phyloP scores from a whole-genome alignment of 139 green algal species.

The Trebouxia sp. region DNA sequence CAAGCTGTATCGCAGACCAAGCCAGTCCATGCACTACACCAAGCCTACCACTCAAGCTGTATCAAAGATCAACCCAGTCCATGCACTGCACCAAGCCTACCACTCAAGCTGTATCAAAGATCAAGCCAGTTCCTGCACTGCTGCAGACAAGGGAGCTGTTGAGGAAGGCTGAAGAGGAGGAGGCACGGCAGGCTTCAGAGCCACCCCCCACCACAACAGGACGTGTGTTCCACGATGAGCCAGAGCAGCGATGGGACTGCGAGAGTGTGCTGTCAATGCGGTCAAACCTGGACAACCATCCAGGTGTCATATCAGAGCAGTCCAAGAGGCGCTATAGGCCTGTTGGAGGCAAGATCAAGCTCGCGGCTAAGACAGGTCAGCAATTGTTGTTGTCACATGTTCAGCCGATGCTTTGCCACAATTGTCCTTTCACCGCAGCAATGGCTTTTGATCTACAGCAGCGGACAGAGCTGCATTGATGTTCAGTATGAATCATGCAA shows the following conservation, averaged over 20 bases:
- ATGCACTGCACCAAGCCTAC: too few species aligned
- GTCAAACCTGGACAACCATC: constrained; percentile 86
- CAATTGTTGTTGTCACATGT: too few species aligned
- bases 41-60: too few species aligned
- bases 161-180: not conserved
- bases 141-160: not conserved
- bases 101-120: too few species aligned
- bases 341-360: constrained; percentile 10
- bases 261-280: constrained; percentile 81
- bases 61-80: too few species aligned
- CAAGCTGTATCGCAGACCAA: too few species aligned
- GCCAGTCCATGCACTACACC: too few species aligned
- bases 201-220: not conserved
- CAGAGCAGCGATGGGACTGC: constrained; percentile 80
- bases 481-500: too few species aligned
- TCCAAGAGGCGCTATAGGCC: not conserved
- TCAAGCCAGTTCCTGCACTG: too few species aligned
- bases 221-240: not conserved
- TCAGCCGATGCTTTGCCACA: not conserved
- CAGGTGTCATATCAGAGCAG: constrained; percentile 58
- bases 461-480: too few species aligned
- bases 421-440: too few species aligned
- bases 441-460: too few species aligned
- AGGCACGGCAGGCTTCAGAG: constrained; percentile 32
- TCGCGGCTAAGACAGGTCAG: not conserved